These are phyloP conservation scores for Phlegmacium glaucopus DNA, from an alignment of 768 basidiomycete species.

Conservation along the genomic window DNA sequence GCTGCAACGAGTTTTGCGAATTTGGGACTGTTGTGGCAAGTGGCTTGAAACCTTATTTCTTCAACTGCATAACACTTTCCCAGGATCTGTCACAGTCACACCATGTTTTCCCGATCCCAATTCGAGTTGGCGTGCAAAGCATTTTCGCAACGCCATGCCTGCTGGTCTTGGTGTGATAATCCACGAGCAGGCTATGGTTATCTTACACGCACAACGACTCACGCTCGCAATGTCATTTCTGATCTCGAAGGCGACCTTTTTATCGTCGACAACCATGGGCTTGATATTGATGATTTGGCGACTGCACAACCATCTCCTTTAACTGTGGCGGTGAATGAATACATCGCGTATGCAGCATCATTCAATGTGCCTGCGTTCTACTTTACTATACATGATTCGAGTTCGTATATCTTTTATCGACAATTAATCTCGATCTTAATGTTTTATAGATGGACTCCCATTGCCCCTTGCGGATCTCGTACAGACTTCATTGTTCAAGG, in stretches of 20 bases:
- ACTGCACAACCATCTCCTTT: slow-evolving; percentile 17
- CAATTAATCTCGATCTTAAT: slow-evolving; percentile 7
- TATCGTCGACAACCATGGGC: slow-evolving; percentile 7
- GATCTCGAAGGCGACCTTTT: slow-evolving; percentile 7
- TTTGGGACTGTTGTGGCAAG: slow-evolving; percentile 32
- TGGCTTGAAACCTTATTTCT: slow-evolving; percentile 66
- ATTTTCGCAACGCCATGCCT: slow-evolving; percentile 32
- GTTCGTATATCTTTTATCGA: slow-evolving; percentile 44
- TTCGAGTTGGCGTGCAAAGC: slow-evolving; percentile 60
- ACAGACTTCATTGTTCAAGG: slow-evolving; percentile 57
- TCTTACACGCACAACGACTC: slow-evolving; percentile 23
- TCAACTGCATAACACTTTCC: slow-evolving; percentile 47
- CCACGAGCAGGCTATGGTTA: slow-evolving; percentile 25
- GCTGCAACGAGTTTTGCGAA: slow-evolving; percentile 41
- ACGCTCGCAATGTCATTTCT: slow-evolving; percentile 3
- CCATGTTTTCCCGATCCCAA: slow-evolving; percentile 51
- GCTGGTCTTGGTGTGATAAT: slow-evolving; percentile 36
- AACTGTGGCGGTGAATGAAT: slow-evolving; percentile 51
- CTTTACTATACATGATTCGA: slow-evolving; percentile 63
- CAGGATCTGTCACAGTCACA: slow-evolving; percentile 33
- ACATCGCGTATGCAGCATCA: slow-evolving; percentile 72
- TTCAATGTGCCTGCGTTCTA: slow-evolving; percentile 85
- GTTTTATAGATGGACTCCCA: slow-evolving; percentile 57
- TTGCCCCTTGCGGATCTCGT: slow-evolving; percentile 55
- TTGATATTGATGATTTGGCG: slow-evolving; percentile 37